phyloP scores from a whole-genome alignment of 1,284 basidiomycete genomes.

The Kwoniella shivajii region DNA sequence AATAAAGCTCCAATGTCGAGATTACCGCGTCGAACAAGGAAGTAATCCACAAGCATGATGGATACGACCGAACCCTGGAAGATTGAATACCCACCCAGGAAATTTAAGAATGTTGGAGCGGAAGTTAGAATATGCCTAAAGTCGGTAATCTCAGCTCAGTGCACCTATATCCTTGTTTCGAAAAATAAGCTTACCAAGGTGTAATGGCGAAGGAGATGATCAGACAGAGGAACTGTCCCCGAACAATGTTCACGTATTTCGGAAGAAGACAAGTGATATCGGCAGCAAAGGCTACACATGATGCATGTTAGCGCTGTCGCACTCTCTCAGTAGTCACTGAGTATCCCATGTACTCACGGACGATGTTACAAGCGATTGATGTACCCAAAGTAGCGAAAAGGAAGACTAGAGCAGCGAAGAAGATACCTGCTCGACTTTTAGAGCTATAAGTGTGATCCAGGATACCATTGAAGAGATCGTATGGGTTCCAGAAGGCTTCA shows the following conservation, averaged over 20 bases:
- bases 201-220: slow-evolving; percentile 19
- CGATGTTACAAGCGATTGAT: slow-evolving; percentile 21
- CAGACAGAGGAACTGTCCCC: slow-evolving; percentile 19
- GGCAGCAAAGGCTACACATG: slow-evolving; percentile 15
- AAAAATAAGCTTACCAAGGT: slow-evolving; percentile 10
- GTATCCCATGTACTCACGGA: slow-evolving; percentile 18
- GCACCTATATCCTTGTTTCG: background rate
- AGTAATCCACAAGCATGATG: slow-evolving; percentile 20
- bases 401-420: slow-evolving; percentile 15
- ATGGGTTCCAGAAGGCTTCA: slow-evolving; percentile 21
- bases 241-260: slow-evolving; percentile 17
- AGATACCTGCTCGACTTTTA: slow-evolving; percentile 17
- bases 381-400: slow-evolving; percentile 20
- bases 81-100: slow-evolving; percentile 20
- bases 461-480: slow-evolving; percentile 17
- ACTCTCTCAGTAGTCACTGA: too few species aligned
- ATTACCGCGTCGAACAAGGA: slow-evolving; percentile 14
- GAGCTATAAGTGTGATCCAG: slow-evolving; percentile 16
- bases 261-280: slow-evolving; percentile 19
- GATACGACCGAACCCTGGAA: slow-evolving; percentile 19
- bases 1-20: slow-evolving; percentile 17
- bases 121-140: slow-evolving; percentile 19
- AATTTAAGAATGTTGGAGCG: slow-evolving; percentile 17
- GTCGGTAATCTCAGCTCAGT: background rate
- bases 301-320: too few species aligned